phyloP scores from a whole-genome alignment of 805 yeast genomes.

The Priceomyces carsonii region DNA sequence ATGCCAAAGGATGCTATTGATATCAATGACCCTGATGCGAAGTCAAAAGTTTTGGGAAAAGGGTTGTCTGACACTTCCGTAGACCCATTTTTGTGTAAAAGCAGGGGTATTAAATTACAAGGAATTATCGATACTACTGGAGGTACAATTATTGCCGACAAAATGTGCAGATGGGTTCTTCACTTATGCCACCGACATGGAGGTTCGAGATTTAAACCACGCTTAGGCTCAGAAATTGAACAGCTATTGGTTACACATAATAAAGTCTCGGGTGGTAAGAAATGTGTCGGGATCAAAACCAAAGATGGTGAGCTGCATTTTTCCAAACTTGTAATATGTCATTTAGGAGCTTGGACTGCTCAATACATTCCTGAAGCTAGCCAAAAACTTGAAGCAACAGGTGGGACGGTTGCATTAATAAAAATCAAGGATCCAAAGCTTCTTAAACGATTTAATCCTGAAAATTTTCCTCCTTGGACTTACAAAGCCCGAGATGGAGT shows the following conservation, averaged over 20 bases:
- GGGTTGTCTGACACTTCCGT: slow-evolving; percentile 18
- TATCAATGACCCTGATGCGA: slow-evolving; percentile 22
- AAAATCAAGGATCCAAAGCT: slow-evolving; percentile 32
- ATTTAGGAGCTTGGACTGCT: slow-evolving; percentile 31
- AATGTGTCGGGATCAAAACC: slow-evolving; percentile 20
- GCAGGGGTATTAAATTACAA: slow-evolving; percentile 7
- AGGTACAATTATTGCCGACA: slow-evolving; percentile 34
- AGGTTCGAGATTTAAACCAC: slow-evolving; percentile 35
- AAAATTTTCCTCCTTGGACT: slow-evolving; percentile 31
- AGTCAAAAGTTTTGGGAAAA: slow-evolving; percentile 30
- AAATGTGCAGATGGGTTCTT: slow-evolving; percentile 29
- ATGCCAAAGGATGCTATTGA: slow-evolving; percentile 28
- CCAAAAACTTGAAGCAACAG: slow-evolving; percentile 36
- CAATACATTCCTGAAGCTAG: slow-evolving; percentile 30
- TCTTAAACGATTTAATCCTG: slow-evolving; percentile 27
- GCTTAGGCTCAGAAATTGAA: slow-evolving; percentile 22
- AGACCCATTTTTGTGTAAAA: too few relatives aligned
- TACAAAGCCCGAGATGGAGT: slow-evolving; percentile 19
- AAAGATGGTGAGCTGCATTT: slow-evolving; percentile 24
- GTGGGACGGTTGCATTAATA: slow-evolving; percentile 34
- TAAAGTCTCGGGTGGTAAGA: slow-evolving; percentile 9
- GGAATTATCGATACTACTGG: slow-evolving; percentile 27
- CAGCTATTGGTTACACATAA: slow-evolving; percentile 20
- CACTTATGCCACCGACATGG: slow-evolving; percentile 25
- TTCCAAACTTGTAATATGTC: slow-evolving; percentile 24